phyloP scores from a whole-genome alignment of 1,284 basidiomycete species.

The Bothia castanella region DNA sequence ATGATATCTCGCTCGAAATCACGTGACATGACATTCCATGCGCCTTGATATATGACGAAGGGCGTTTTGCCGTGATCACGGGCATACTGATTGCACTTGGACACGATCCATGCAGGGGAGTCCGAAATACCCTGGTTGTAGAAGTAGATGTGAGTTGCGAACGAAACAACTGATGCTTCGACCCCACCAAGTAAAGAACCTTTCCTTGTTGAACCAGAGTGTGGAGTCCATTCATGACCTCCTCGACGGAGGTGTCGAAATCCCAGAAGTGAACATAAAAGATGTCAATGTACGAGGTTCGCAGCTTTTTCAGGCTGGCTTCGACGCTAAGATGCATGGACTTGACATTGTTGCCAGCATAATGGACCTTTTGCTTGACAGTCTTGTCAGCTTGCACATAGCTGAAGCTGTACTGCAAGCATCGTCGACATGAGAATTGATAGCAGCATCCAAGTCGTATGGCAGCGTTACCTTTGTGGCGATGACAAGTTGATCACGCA shows the following conservation, averaged over 20 bases:
- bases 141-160: not conserved
- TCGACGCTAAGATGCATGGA: slow-evolving; percentile 31
- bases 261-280: slow-evolving; percentile 38
- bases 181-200: slow-evolving; percentile 38
- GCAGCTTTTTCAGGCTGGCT: slow-evolving; percentile 38
- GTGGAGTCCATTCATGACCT: slow-evolving; percentile 44
- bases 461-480: slow-evolving; percentile 38
- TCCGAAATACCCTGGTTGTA: slow-evolving; percentile 34
- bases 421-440: slow-evolving; percentile 11
- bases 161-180: not conserved
- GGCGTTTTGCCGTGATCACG: slow-evolving; percentile 43
- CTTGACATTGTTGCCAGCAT: slow-evolving; percentile 36
- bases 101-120: slow-evolving; percentile 40
- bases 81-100: slow-evolving; percentile 36
- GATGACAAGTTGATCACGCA: slow-evolving; percentile 44
- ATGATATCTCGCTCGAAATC: slow-evolving; percentile 51
- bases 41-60: slow-evolving; percentile 51
- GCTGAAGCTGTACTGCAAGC: slow-evolving; percentile 33
- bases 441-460: not conserved
- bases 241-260: slow-evolving; percentile 32
- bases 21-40: slow-evolving; percentile 44
- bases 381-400: slow-evolving; percentile 22
- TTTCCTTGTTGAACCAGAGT: slow-evolving; percentile 37
- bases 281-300: slow-evolving; percentile 37
- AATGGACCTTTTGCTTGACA: slow-evolving; percentile 28